These are phyloP conservation scores for Eucalyptus caleyi DNA, from an alignment of 345 rosid genomes.

Conservation along the genomic window DNA sequence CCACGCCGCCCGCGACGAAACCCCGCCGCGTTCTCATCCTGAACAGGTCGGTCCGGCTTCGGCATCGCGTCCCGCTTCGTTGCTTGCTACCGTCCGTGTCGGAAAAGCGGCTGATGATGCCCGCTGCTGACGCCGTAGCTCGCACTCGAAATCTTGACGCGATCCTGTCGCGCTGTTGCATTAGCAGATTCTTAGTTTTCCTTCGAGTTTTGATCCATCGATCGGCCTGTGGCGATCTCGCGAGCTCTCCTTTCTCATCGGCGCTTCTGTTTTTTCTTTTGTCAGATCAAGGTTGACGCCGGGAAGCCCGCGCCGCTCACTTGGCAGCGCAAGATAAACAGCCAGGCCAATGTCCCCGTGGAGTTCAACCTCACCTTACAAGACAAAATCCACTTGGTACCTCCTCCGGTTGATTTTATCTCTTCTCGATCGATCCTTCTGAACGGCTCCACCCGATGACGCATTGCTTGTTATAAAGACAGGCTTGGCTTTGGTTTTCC, in stretches of 20 bases:
- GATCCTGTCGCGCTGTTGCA: background rate
- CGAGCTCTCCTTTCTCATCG: background rate
- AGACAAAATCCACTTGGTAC: constrained; percentile 58
- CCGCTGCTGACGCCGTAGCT: background rate
- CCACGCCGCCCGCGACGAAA: background rate
- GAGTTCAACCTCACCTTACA: constrained; percentile 29
- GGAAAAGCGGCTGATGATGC: background rate
- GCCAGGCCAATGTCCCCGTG: constrained; percentile 13
- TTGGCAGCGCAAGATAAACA: constrained; percentile 48
- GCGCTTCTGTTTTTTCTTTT: background rate
- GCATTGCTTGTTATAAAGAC: background rate
- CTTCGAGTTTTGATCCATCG: background rate
- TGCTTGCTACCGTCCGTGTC: background rate
- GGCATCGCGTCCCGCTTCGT: background rate
- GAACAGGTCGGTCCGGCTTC: background rate
- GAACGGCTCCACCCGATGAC: background rate
- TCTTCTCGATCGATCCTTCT: background rate
- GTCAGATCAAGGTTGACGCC: constrained; percentile 34
- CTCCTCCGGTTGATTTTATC: background rate
- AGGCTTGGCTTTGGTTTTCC: background rate
- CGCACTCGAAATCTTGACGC: background rate
- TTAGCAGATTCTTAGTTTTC: background rate
- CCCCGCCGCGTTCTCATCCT: background rate
- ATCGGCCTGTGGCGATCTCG: background rate
- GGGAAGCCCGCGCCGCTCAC: constrained; percentile 44